Base-by-base conservation (phyloP, 805 yeast species). In the Yarrowia porcina region DNA sequence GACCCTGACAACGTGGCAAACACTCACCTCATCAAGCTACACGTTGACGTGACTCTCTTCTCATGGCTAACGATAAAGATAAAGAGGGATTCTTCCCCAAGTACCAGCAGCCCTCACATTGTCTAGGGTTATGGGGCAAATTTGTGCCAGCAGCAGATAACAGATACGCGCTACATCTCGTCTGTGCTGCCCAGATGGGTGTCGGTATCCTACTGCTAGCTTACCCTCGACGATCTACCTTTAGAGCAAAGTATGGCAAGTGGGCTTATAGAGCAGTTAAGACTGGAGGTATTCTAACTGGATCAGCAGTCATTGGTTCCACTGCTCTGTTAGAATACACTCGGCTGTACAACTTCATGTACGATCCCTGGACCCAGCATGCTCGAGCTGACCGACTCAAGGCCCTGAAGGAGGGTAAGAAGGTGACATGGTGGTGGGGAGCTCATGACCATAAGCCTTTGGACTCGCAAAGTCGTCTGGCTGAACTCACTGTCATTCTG, bases 351-450 rank as follows among this genome's bases (percentile, higher is more conserved):
- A n/a, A n/a, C 61, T 67, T 85, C 39, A 68, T 13, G 23, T 7
- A 77, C 44, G 92, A 87, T 69, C 92, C 92, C 10, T 87, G 92
- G 92, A 78, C 73, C 25, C 89, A 84, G 32, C 90, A 87, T 69
- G 89, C 90, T 2, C 77, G 72, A 49, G 68, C 70, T 17, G 86
- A 83, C 33, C 80, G 90, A 38, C 74, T 73, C 18, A 71, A 78
- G 64, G 87, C 86, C 0, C 74, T 74, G 28, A 74, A 76, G 49
- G 76, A 76, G 49, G 85, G 88, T 6, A 76, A 77, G 63, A 74
- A 74, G 33, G 80, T 82, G 2, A 79, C 80, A 47, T 76, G 78
- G 73, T 87, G 91, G 91, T 84, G 63, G 63, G 63, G 63, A 21
- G 63, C 63, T 13, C 54, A 33, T 6, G 44, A 59, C 10, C 54